phyloP scores from a whole-genome alignment of 148 eudicot genomes.

The Chenopodium album region DNA sequence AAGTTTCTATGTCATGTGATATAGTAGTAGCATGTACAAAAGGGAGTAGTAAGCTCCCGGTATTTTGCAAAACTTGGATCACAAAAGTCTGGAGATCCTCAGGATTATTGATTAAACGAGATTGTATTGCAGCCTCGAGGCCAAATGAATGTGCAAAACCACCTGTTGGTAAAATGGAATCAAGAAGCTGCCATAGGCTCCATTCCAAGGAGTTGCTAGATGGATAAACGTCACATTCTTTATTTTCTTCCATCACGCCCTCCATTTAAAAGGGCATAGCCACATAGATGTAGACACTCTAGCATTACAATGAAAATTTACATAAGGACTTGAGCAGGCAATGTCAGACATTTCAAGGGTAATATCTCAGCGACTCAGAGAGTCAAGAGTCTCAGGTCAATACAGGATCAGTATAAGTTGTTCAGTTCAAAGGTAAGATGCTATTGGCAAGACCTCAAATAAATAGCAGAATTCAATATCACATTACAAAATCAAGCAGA shows the following conservation, averaged over 20 bases:
- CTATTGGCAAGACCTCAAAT: background rate
- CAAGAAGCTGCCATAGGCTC: slow-evolving; percentile 91
- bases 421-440: background rate
- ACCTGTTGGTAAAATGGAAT: slow-evolving; percentile 90
- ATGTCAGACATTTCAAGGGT: no score
- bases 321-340: no score
- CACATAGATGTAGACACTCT: background rate
- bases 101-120: slow-evolving; percentile 44
- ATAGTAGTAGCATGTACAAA: slow-evolving; percentile 51
- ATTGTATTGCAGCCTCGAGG: slow-evolving; percentile 84
- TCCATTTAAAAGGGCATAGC: slow-evolving; percentile 17
- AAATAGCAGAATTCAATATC: background rate
- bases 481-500: background rate
- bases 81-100: slow-evolving; percentile 59
- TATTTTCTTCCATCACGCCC: slow-evolving; percentile 1
- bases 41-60: slow-evolving; percentile 78
- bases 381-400: no score
- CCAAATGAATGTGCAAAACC: slow-evolving; percentile 96
- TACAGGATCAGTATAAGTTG: background rate
- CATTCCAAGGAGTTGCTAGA: slow-evolving; percentile 34
- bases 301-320: background rate
- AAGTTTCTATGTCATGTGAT: slow-evolving; percentile 46
- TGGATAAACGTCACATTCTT: background rate
- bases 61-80: slow-evolving; percentile 64
- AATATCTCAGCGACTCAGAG: no score